Percentiles rank a stretch among this genome's conserved stretches.
phyloP scores from a whole-genome alignment of 495 filamentous ascomycete species.

The Parmelia sp. region DNA sequence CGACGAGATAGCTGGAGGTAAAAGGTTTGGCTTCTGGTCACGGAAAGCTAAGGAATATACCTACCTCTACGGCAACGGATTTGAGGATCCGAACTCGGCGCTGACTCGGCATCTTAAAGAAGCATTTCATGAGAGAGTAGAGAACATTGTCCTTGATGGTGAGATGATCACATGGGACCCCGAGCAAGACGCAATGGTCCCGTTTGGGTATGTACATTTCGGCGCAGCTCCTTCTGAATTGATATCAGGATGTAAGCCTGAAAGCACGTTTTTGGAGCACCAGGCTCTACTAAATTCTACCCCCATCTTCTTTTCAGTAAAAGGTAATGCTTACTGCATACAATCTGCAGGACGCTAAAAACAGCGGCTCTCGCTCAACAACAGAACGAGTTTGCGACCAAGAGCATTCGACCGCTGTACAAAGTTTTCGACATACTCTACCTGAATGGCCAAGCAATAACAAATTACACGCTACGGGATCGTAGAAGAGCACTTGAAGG shows the following conservation, averaged over 20 bases:
- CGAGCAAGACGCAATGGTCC: conserved; percentile 73
- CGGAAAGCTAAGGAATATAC: conserved; percentile 96
- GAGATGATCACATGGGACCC: conserved; percentile 99
- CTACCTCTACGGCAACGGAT: conserved; percentile 78
- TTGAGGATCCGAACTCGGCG: conserved; percentile 69
- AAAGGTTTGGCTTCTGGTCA: conserved; percentile 84
- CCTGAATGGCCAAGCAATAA: conserved; percentile 72
- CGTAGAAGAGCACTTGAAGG: conserved; percentile 67
- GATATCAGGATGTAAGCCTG: background rate
- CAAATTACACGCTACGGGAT: conserved; percentile 75
- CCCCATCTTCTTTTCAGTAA: background rate
- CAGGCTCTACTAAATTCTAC: background rate
- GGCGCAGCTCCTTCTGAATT: background rate
- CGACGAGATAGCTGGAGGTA: conserved; percentile 57
- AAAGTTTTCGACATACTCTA: conserved; percentile 86
- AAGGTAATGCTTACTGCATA: background rate
- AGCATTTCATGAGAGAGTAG: conserved; percentile 71
- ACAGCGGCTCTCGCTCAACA: conserved; percentile 79
- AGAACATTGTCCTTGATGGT: conserved; percentile 86
- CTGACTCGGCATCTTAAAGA: conserved; percentile 71
- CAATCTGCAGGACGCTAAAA: conserved; percentile 58
- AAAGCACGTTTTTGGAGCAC: background rate
- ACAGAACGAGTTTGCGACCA: conserved; percentile 61
- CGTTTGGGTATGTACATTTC: conserved; percentile 53
- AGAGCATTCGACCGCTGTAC: conserved; percentile 72